These are phyloP conservation scores for Fraxinus nigra DNA, from an alignment of 305 asterid species.

Conservation along the genomic window DNA sequence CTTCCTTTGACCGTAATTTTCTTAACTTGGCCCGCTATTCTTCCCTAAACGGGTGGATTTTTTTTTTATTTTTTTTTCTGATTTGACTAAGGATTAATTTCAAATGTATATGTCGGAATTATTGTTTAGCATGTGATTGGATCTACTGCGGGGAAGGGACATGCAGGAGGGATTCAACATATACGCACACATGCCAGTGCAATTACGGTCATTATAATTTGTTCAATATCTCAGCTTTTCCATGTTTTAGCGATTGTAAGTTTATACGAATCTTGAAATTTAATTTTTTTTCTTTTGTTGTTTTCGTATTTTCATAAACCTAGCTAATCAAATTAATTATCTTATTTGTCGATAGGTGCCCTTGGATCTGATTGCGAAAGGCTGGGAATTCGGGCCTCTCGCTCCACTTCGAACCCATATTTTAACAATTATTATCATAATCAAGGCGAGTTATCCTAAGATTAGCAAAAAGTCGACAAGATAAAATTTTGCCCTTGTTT, in stretches of 20 bases:
- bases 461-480: background rate
- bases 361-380: slow-evolving; percentile 56
- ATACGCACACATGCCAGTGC: slow-evolving; percentile 57
- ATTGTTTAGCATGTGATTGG: slow-evolving; percentile 60
- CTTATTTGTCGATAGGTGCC: slow-evolving; percentile 45
- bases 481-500: background rate
- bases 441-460: background rate
- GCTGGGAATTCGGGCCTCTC: slow-evolving; percentile 46
- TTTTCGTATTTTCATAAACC: background rate
- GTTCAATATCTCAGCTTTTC: slow-evolving; percentile 48
- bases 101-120: background rate
- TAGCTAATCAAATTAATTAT: background rate
- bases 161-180: slow-evolving; percentile 42
- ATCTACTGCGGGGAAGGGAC: slow-evolving; percentile 73
- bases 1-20: slow-evolving; percentile 60
- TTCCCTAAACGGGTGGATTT: background rate
- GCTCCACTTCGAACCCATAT: slow-evolving; percentile 38
- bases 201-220: slow-evolving; percentile 52
- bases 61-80: background rate
- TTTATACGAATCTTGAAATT: background rate
- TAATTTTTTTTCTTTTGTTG: no score
- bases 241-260: slow-evolving; percentile 72
- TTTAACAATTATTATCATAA: slow-evolving; percentile 29
- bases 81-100: background rate
- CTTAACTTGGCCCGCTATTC: background rate